Evolutionary conservation across 1,284 basidiomycete species (phyloP).

Genomic region (Fistulina hepatica): DNA sequence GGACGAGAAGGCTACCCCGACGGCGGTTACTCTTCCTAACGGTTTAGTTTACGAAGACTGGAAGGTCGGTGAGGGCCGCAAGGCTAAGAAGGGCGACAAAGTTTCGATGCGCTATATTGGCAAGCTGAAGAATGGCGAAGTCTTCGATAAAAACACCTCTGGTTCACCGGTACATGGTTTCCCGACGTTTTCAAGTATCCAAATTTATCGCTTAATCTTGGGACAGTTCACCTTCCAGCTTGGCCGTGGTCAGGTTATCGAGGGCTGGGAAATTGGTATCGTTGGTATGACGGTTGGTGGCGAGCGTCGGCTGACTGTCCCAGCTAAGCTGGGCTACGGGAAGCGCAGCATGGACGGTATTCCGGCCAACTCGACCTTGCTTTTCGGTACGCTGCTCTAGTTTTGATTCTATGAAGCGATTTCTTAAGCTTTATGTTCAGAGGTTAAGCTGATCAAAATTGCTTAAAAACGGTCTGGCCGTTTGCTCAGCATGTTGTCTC

Average conservation of each 20-base stretch:
- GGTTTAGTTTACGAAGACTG: slow-evolving; percentile 75
- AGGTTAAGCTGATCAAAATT: slow-evolving; percentile 64
- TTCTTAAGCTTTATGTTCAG: slow-evolving; percentile 28
- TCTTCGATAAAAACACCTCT: slow-evolving; percentile 84
- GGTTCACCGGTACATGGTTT: slow-evolving; percentile 64
- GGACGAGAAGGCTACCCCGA: slow-evolving; percentile 21
- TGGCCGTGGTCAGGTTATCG: slow-evolving; percentile 87
- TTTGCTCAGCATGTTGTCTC: too few species aligned
- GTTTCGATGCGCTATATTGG: slow-evolving; percentile 87
- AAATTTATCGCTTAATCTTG: not conserved
- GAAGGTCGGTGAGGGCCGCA: slow-evolving; percentile 71
- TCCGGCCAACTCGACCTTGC: slow-evolving; percentile 59
- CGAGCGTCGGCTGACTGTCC: slow-evolving; percentile 76
- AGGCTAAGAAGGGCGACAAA: slow-evolving; percentile 78
- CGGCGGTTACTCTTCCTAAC: slow-evolving; percentile 47
- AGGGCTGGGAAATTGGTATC: slow-evolving; percentile 90
- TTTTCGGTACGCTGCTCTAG: slow-evolving; percentile 46
- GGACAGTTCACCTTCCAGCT: slow-evolving; percentile 74
- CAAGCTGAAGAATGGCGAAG: slow-evolving; percentile 75
- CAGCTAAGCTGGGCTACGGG: slow-evolving; percentile 63
- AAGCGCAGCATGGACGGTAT: slow-evolving; percentile 41
- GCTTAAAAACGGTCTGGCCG: too few species aligned
- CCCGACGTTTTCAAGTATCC: not conserved
- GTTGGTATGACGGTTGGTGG: slow-evolving; percentile 88
- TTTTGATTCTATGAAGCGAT: not conserved